Base-by-base conservation (phyloP, 176 grass and related monocot species). In the Avena eriantha region DNA sequence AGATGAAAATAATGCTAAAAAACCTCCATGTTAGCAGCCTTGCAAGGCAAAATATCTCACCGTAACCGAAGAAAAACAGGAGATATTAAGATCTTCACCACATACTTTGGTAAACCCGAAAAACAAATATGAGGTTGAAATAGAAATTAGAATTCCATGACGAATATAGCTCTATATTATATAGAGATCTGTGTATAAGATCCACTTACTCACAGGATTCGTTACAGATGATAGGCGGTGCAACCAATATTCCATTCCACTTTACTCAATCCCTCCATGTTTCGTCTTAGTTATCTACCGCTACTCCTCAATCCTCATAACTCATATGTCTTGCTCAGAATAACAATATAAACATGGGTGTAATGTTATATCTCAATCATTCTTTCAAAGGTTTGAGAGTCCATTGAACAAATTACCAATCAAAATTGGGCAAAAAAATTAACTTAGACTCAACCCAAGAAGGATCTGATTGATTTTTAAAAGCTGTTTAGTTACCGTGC, bases 1-100 rank as follows among this genome's bases (percentile, higher is more conserved):
- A 80, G 76, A 45, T 83, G 50, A 82, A 69, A 45, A 46, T 4
- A 6, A 60, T 84, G 54, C 55, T 61, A 74, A 74, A 74, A 39
- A 7, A 56, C 68, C 14, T 59, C 43, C 55, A 48, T 45, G 23
- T 59, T n/a, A 83, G 23, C 16, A 83, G 23, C 16, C 60, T 45
- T 41, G 9, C 2, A 18, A 48, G 55, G 24, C 11, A 74, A 4
- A 74, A 59, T 46, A 10, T 35, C 17, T 8, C 10, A n/a, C 17
- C 15, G 7, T 84, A 47, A 74, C 46, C 1, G 26, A 19, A 68
- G 1, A 69, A 43, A 31, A 68, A 49, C 8, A 45, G 45, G 41
- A 45, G n/a, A 70, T 17, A 0, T 17, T 11, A 19, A 66, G 10
- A 39, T 23, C 43, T 33, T 60, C 43, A 31, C 23, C 41, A 34